Conservation (phyloP, 371 early-diverging fungal genomes). For the Mucor circinelloides region DNA sequence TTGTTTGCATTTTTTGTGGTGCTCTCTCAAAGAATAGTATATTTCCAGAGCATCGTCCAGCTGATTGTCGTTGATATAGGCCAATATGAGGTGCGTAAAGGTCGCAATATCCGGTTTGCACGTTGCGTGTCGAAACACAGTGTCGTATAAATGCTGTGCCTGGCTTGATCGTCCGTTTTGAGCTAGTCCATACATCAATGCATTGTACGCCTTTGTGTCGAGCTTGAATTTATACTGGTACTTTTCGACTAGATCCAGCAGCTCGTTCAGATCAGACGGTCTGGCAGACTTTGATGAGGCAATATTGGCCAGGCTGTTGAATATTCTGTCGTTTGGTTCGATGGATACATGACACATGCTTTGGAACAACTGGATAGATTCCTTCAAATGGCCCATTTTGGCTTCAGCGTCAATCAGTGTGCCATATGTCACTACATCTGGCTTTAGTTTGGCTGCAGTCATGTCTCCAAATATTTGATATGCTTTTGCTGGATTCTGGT, state of each 20-base stretch:
- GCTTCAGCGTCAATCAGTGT: slow-evolving; percentile 53
- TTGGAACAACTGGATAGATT: slow-evolving; percentile 35
- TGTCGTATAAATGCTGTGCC: slow-evolving; percentile 18
- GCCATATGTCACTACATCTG: slow-evolving; percentile 58
- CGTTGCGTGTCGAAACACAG: slow-evolving; percentile 3
- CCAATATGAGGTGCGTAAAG: slow-evolving; percentile 29
- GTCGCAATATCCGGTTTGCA: slow-evolving; percentile 29
- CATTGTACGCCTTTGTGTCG: slow-evolving; percentile 26
- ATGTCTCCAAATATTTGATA: slow-evolving; percentile 40
- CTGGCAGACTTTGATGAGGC: slow-evolving; percentile 16
- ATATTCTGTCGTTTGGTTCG: slow-evolving; percentile 36
- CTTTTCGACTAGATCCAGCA: background rate
- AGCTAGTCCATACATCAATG: slow-evolving; percentile 25
- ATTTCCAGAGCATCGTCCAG: slow-evolving; percentile 31
- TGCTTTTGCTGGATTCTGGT: slow-evolving; percentile 34
- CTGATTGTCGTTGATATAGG: slow-evolving; percentile 28
- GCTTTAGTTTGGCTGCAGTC: slow-evolving; percentile 29
- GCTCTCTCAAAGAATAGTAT: slow-evolving; percentile 26
- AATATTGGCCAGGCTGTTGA: slow-evolving; percentile 33
- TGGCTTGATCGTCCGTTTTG: slow-evolving; percentile 21
- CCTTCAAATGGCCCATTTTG: slow-evolving; percentile 30
- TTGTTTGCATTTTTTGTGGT: slow-evolving; percentile 15
- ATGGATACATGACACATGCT: slow-evolving; percentile 38
- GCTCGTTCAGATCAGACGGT: background rate
- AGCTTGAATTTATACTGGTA: background rate